These are phyloP conservation scores for Albifimbria verrucaria DNA, from an alignment of 2,329 filamentous ascomycete genomes.

Conservation along the genomic window DNA sequence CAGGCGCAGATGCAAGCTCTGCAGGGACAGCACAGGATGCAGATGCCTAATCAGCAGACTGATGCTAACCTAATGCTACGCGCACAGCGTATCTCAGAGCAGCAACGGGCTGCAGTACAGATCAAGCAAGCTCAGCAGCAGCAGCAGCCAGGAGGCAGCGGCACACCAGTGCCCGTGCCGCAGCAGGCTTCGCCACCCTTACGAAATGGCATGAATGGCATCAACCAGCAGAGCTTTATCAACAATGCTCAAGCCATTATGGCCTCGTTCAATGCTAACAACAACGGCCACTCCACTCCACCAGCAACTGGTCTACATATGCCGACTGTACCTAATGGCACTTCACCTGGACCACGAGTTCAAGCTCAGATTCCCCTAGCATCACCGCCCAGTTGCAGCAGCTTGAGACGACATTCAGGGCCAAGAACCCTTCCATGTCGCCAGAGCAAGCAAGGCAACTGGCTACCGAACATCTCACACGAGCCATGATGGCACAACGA, in stretches of 20 bases:
- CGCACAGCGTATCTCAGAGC: conserved; percentile 64
- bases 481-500: conserved; percentile 45
- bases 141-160: conserved; percentile 27
- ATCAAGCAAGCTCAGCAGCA: conserved; percentile 39
- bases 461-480: conserved; percentile 47
- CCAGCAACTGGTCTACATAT: conserved; percentile 44
- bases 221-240: conserved; percentile 51
- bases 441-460: conserved; percentile 48
- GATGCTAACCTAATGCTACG: conserved; percentile 59
- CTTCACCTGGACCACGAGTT: conserved; percentile 39
- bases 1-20: conserved; percentile 66
- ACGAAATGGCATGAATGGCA: conserved; percentile 37
- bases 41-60: conserved; percentile 37
- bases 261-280: conserved; percentile 41
- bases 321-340: conserved; percentile 38
- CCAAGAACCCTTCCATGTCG: conserved; percentile 48
- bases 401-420: conserved; percentile 49
- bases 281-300: conserved; percentile 42
- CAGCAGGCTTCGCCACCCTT: conserved; percentile 44
- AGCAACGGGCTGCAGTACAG: conserved; percentile 53
- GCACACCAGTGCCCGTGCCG: conserved; percentile 20
- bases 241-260: conserved; percentile 52
- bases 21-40: conserved; percentile 58
- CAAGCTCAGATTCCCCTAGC: conserved; percentile 43
- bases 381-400: conserved; percentile 47